These are phyloP conservation scores for Apiospora kogelbergensis DNA, from an alignment of 2,329 filamentous ascomycete species.

Conservation along the genomic window DNA sequence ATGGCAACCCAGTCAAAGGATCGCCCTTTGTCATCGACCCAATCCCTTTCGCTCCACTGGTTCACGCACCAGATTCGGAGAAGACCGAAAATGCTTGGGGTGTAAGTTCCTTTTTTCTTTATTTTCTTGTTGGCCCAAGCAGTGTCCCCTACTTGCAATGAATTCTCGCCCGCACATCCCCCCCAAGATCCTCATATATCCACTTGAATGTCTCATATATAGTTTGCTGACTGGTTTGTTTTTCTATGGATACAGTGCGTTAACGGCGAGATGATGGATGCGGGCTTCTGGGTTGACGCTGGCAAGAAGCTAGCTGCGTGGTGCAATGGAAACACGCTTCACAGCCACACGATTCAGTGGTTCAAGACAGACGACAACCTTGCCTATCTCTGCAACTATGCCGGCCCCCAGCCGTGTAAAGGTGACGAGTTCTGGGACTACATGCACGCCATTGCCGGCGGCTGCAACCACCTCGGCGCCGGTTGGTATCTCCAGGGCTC, in stretches of 20 bases:
- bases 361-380: background rate
- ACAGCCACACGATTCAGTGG: background rate
- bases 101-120: background rate
- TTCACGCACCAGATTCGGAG: background rate
- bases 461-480: background rate
- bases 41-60: too few species aligned
- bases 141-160: too few species aligned
- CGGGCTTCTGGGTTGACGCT: background rate
- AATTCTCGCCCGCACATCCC: too few species aligned
- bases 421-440: background rate
- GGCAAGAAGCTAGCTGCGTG: background rate
- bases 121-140: too few species aligned
- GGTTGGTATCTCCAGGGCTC: background rate
- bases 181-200: too few species aligned
- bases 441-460: background rate
- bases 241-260: background rate
- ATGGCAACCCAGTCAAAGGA: background rate
- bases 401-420: background rate
- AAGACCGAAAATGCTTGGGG: background rate
- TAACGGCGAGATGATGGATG: background rate
- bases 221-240: background rate
- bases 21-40: background rate
- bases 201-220: background rate
- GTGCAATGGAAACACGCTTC: background rate
- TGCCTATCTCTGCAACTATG: background rate